Percentiles rank a stretch among this genome's conserved stretches.
phyloP scores from a whole-genome alignment of 257 asterid genomes.

The Lithospermum erythrorhizon region DNA sequence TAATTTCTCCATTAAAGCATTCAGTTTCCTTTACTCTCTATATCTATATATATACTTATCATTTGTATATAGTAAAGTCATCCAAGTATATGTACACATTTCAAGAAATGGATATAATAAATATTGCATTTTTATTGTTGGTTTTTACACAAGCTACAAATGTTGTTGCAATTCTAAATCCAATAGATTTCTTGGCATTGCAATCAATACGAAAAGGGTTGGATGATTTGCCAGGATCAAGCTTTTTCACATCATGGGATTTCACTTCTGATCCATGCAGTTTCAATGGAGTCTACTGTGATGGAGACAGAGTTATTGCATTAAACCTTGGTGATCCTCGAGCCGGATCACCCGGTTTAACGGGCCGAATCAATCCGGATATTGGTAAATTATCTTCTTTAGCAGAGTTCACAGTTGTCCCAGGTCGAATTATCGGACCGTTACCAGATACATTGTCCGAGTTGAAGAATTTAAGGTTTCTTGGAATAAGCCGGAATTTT shows the following conservation, averaged over 20 bases:
- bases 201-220: constrained; percentile 62
- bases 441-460: constrained; percentile 57
- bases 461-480: constrained; percentile 42
- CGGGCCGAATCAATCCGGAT: constrained; percentile 62
- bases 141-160: constrained; percentile 11
- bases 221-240: constrained; percentile 70
- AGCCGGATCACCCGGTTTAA: constrained; percentile 71
- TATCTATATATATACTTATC: not conserved
- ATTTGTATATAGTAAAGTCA: not conserved
- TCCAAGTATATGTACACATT: not conserved
- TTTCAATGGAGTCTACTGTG: constrained; percentile 72
- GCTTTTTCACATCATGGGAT: constrained; percentile 73
- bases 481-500: constrained; percentile 59
- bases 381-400: constrained; percentile 65
- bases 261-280: constrained; percentile 84
- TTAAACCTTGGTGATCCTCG: constrained; percentile 84
- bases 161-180: constrained; percentile 53
- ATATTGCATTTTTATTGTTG: constrained; percentile 4
- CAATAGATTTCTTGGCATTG: constrained; percentile 74
- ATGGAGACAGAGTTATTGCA: constrained; percentile 53
- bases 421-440: constrained; percentile 63
- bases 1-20: not conserved
- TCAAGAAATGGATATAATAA: constrained; percentile 13
- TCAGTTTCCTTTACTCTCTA: not conserved
- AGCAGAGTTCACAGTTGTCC: constrained; percentile 69